These are phyloP conservation scores for Inga laurina DNA, from an alignment of 306 rosid species.

Conservation along the genomic window DNA sequence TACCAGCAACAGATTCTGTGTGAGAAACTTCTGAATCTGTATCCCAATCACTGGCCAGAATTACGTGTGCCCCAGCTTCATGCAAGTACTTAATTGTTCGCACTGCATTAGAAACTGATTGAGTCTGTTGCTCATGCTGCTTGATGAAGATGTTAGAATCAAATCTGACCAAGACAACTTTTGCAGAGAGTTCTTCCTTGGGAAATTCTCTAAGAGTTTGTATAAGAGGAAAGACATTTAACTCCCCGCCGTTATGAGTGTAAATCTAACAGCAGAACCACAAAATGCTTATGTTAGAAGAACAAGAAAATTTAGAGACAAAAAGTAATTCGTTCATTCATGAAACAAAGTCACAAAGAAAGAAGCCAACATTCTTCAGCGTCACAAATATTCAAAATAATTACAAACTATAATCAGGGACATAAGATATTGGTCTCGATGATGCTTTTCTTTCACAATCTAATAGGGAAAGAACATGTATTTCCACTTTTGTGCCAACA, in stretches of 20 bases:
- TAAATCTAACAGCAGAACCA: conserved; percentile 44
- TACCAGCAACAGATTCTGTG: conserved; percentile 64
- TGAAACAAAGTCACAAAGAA: conserved; percentile 7
- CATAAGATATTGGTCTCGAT: background rate
- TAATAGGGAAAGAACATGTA: background rate
- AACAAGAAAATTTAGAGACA: conserved; percentile 1
- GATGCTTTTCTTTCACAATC: conserved; percentile 9
- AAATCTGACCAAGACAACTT: conserved; percentile 81
- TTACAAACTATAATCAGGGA: background rate
- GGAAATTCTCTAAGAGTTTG: conserved; percentile 81
- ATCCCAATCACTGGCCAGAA: conserved; percentile 78
- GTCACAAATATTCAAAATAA: conserved; percentile 6
- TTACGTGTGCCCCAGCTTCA: conserved; percentile 62
- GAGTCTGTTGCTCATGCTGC: conserved; percentile 34
- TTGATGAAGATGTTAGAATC: conserved; percentile 69
- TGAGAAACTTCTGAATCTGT: conserved; percentile 36
- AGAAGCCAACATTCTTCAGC: conserved; percentile 8
- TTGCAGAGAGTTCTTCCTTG: conserved; percentile 64
- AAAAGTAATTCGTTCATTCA: conserved; percentile 15
- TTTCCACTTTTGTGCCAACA: background rate
- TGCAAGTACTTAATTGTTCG: conserved; percentile 66
- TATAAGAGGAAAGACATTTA: conserved; percentile 62
- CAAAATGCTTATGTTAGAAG: conserved; percentile 32
- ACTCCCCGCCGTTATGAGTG: conserved; percentile 45
- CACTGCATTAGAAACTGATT: conserved; percentile 43